phyloP scores from a whole-genome alignment of 306 rosid genomes.

The Malus fusca region DNA sequence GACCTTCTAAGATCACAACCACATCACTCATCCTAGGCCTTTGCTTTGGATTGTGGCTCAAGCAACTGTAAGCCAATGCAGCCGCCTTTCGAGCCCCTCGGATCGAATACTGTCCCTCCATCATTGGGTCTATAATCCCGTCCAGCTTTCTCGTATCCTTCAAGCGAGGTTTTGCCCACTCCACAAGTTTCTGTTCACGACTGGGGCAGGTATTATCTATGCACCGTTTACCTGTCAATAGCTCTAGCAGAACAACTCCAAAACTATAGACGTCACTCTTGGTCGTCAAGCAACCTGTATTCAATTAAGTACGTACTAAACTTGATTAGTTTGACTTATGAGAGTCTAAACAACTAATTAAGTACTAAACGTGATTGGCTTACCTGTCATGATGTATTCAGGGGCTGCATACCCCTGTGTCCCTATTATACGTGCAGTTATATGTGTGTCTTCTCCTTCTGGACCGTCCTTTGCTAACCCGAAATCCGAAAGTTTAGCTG shows the following conservation, averaged over 20 bases:
- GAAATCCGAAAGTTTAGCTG: conserved; percentile 66
- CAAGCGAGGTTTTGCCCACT: conserved; percentile 71
- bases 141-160: conserved; percentile 45
- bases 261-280: conserved; percentile 82
- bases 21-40: conserved; percentile 64
- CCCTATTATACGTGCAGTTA: conserved; percentile 58
- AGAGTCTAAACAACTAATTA: background rate
- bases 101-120: conserved; percentile 58
- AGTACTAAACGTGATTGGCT: background rate
- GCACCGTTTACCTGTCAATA: conserved; percentile 64
- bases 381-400: conserved; percentile 69
- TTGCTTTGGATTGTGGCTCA: conserved; percentile 49
- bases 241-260: conserved; percentile 76
- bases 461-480: conserved; percentile 79
- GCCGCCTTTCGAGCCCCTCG: conserved; percentile 53
- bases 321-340: background rate
- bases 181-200: conserved; percentile 47
- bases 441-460: conserved; percentile 63
- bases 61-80: conserved; percentile 54
- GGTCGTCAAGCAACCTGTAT: conserved; percentile 63
- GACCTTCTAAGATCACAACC: conserved; percentile 46
- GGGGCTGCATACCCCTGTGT: conserved; percentile 86
- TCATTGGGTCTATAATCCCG: conserved; percentile 41
- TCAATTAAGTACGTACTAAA: background rate
- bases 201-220: conserved; percentile 38